A percentile compares a stretch with the other conserved stretches of the same genome.
phyloP scores from a whole-genome alignment of 208 protist species.

The Lotmaria passim region DNA sequence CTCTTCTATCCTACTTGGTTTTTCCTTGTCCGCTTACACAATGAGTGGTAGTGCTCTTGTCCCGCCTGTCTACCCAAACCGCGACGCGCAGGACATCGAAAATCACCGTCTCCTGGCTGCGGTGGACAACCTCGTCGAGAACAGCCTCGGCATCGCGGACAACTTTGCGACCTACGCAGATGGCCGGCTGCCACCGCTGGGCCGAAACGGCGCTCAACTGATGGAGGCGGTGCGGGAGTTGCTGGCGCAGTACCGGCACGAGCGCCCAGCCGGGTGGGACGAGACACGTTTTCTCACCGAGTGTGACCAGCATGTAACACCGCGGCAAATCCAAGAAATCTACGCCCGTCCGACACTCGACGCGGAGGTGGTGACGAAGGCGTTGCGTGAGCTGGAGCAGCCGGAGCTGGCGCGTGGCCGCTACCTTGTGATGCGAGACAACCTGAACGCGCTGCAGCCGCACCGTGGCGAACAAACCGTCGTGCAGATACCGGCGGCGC shows the following conservation, averaged over 20 bases:
- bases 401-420: constrained; percentile 59
- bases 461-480: constrained; percentile 49
- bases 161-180: constrained; percentile 76
- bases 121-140: constrained; percentile 61
- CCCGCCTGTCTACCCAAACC: constrained; percentile 57
- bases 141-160: constrained; percentile 68
- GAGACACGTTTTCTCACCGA: constrained; percentile 67
- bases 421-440: constrained; percentile 67
- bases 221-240: constrained; percentile 40
- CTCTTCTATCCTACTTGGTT: too few relatives aligned
- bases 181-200: constrained; percentile 65
- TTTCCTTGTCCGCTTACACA: not conserved
- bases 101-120: constrained; percentile 63
- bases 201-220: constrained; percentile 39
- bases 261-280: constrained; percentile 74
- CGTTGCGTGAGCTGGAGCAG: constrained; percentile 53
- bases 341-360: constrained; percentile 53
- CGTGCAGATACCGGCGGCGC: constrained; percentile 51
- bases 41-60: constrained; percentile 39
- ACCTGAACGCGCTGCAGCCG: constrained; percentile 51
- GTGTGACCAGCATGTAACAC: constrained; percentile 64
- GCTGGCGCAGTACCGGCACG: constrained; percentile 61
- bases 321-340: constrained; percentile 49
- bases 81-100: constrained; percentile 65
- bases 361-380: constrained; percentile 37